phyloP scores from a whole-genome alignment of 2,329 filamentous ascomycete species.

The Penicillium sp. region DNA sequence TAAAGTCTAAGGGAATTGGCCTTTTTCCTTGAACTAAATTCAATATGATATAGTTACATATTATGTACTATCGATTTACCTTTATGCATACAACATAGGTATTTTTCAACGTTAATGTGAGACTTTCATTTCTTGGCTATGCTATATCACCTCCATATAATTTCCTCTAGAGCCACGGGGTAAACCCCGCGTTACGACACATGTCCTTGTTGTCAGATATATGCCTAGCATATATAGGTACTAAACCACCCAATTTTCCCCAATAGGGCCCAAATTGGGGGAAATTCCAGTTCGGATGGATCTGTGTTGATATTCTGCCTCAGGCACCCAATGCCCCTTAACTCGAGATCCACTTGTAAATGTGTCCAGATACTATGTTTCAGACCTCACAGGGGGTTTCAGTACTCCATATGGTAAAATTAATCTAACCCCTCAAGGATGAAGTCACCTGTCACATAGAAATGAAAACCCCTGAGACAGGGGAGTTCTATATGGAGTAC shows the following conservation, averaged over 20 bases:
- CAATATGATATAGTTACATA: neutral
- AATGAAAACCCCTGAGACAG: conserved; percentile 11
- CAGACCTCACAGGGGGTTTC: neutral
- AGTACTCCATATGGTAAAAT: neutral
- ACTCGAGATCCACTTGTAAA: neutral
- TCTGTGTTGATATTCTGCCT: neutral
- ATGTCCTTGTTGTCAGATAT: neutral
- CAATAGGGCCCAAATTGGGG: neutral
- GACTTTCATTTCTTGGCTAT: neutral
- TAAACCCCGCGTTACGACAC: neutral
- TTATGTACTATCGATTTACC: neutral
- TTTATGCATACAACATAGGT: neutral
- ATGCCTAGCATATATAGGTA: neutral
- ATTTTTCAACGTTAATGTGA: neutral
- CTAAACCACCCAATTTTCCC: neutral
- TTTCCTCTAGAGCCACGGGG: neutral
- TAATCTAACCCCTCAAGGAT: neutral
- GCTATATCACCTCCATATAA: neutral
- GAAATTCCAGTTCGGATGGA: neutral
- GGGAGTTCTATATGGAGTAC: neutral
- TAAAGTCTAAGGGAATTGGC: neutral
- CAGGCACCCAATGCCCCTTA: conserved; percentile 2
- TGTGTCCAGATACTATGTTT: neutral
- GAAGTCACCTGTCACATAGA: conserved; percentile 2
- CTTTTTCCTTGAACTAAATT: neutral